Conservation (phyloP, 108 stramenopile genomes). For the Pinguiococcus pyrenoidosus region DNA sequence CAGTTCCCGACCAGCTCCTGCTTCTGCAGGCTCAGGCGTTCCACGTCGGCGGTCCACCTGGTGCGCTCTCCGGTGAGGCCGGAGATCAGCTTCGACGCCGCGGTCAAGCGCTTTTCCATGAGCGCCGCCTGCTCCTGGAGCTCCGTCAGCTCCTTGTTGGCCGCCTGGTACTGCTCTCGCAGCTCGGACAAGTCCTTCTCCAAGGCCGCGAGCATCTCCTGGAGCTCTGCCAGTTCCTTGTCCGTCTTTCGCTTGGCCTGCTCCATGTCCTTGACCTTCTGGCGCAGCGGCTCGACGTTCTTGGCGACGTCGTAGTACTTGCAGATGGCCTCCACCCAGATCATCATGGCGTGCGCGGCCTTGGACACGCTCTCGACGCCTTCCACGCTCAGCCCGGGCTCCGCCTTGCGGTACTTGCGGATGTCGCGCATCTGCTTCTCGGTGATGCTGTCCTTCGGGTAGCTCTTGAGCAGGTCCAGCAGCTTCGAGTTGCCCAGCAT, state of each 20-base stretch:
- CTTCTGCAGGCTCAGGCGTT: slow-evolving; percentile 15
- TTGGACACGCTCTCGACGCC: slow-evolving; percentile 41
- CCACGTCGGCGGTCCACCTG: slow-evolving; percentile 47
- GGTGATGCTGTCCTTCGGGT: slow-evolving; percentile 49
- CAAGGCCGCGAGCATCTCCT: slow-evolving; percentile 28
- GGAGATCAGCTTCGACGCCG: slow-evolving; percentile 46
- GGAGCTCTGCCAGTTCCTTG: slow-evolving; percentile 34
- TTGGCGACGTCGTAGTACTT: slow-evolving; percentile 52
- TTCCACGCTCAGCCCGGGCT: slow-evolving; percentile 39
- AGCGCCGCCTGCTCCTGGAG: slow-evolving; percentile 45
- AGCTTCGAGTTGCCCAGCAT: slow-evolving; percentile 43
- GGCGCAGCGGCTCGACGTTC: slow-evolving; percentile 45
- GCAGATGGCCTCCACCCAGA: slow-evolving; percentile 48
- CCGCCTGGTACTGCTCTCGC: slow-evolving; percentile 26
- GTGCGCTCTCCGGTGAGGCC: slow-evolving; percentile 46
- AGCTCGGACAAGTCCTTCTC: slow-evolving; percentile 38
- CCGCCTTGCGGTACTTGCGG: slow-evolving; percentile 30
- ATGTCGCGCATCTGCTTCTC: slow-evolving; percentile 38
- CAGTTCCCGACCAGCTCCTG: slow-evolving; percentile 49
- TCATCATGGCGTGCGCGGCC: slow-evolving; percentile 43
- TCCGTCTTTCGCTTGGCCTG: slow-evolving; percentile 43
- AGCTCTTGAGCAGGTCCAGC: slow-evolving; percentile 40
- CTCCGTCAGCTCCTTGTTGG: slow-evolving; percentile 37
- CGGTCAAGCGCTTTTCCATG: slow-evolving; percentile 49
- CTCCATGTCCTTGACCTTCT: slow-evolving; percentile 48